Conservation (phyloP, 352 stramenopile genomes). For the Blastocystis sp. region DNA sequence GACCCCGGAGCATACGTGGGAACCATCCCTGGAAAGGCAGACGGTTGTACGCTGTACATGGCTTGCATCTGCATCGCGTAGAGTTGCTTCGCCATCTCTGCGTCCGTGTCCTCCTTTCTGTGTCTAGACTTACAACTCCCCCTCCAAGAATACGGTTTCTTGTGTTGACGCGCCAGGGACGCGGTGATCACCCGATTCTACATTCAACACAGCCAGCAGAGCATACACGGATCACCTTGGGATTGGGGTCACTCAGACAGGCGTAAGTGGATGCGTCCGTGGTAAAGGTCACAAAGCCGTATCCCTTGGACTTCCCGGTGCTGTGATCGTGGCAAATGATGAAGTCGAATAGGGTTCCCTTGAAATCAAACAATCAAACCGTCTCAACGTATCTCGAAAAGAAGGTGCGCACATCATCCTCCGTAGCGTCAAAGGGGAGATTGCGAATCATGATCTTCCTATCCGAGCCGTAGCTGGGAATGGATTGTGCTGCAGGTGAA, state of each 20-base stretch:
- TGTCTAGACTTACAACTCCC: background rate
- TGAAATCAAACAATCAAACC: background rate
- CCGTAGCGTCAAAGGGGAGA: constrained; percentile 9
- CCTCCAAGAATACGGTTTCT: background rate
- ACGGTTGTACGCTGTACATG: background rate
- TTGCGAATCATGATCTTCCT: constrained; percentile 7
- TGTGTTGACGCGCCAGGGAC: background rate
- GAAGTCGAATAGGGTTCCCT: constrained; percentile 15
- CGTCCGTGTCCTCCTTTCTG: background rate
- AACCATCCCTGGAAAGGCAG: background rate
- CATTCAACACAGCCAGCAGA: background rate
- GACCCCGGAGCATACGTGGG: no score
- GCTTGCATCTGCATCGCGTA: background rate
- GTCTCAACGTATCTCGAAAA: background rate
- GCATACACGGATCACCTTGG: background rate
- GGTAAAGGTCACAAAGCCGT: constrained; percentile 16
- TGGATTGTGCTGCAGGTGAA: background rate
- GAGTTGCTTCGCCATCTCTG: background rate
- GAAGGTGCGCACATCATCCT: background rate
- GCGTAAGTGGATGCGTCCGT: constrained; percentile 4
- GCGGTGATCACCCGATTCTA: constrained; percentile 2
- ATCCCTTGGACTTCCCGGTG: constrained; percentile 10
- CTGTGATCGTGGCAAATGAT: constrained; percentile 7
- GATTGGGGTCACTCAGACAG: constrained; percentile 12
- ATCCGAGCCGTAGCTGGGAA: constrained; percentile 58